Evolutionary conservation across 2,329 filamentous ascomycete genomes (phyloP), one percentile per base, ranked within the genome.

Genomic region (Scytalidium lignicola): DNA sequence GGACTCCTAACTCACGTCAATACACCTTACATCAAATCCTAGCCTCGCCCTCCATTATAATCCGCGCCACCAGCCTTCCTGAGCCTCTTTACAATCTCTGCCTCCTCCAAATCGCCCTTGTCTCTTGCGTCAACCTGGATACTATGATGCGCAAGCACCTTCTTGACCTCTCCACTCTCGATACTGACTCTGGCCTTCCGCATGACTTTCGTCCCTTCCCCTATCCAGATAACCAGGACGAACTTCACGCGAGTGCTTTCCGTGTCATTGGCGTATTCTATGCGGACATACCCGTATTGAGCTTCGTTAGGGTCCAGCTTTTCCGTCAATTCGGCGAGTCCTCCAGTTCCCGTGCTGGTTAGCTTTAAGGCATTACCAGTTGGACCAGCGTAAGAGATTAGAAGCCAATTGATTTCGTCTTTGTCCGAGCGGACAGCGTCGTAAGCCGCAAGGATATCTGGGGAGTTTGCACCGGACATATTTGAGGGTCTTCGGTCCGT

Each of bases 201-300:
- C 83, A 87, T 86, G 50, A 86, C 76, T 67, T 79, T 80, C 1
- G 82, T 83, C 51, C 69, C 64, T 65, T 77, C 73, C 63, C 83
- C 83, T 65, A 85, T 85, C 83, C 83, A 88, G 55, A 85, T 75
- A 26, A 86, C 69, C 44, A 88, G 73, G 44, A 72, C 76, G 62
- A 87, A 87, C 70, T 88, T 88, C 62, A 85, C 78, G 32, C 84
- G 73, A 62, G 72, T 82, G 67, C 75, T 80, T 71, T 88, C 84
- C 55, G 79, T 79, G 65, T 88, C 83, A 70, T 86, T 87, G 63
- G 82, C 82, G 65, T 87, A 81, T 70, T 86, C 81, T 64, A 85
- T 71, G 23, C 81, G 78, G 58, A 73, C 78, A 69, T 86, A 86
- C 48, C 74, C 82, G 70, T 85, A 86, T 65, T 83, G 79, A 48